Base-by-base conservation (phyloP, 371 early-diverging fungal species). In the Apophysomyces sp. region DNA sequence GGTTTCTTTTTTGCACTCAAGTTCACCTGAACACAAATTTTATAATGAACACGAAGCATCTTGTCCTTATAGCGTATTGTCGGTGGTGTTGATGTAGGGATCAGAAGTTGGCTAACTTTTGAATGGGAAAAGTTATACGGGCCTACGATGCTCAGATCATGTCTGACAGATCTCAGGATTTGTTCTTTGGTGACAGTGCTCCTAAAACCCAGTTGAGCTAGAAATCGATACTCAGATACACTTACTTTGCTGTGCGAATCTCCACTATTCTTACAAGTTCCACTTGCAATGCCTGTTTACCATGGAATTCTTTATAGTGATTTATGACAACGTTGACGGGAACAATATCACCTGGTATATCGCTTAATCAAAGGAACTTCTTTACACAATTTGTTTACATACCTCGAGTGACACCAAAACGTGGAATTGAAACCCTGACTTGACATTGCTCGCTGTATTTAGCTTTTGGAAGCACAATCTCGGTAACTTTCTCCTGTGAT, bases 61-160 rank as follows among this genome's bases (percentile, higher is more conserved):
- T 70, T 73, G 39, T 72, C 74, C 26, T 71, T 73, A 30, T 73
- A 75, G 18, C 66, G 57, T n/a, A 77, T 72, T 9, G 80, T 59
- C 5, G 80, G 80, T 15, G 80, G 80, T 7, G 77, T 77, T 0
- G 80, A 80, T 39, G 80, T 75, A 32, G 80, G 80, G 27, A 80
- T 72, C 29, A 68, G 37, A 15, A 80, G 26, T 40, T 73, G 77
- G n/a, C 67, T 65, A 13, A 39, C 55, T 8, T 75, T 36, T 1
- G 63, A 29, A 55, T 73, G 73, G 2, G 72, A 68, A 26, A 67
- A 62, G 28, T 68, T 63, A 32, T 40, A 55, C 0, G 67, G 36
- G 1, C 59, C 67, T 28, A 52, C 60, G 39, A 71, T 66, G 31
- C 62, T 58, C 41, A 67, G 18, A 49, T 71, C 65, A 34, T 61